Evolutionary conservation across 140 eudicot genomes (phyloP).

Genomic region (Bidens hawaiensis): DNA sequence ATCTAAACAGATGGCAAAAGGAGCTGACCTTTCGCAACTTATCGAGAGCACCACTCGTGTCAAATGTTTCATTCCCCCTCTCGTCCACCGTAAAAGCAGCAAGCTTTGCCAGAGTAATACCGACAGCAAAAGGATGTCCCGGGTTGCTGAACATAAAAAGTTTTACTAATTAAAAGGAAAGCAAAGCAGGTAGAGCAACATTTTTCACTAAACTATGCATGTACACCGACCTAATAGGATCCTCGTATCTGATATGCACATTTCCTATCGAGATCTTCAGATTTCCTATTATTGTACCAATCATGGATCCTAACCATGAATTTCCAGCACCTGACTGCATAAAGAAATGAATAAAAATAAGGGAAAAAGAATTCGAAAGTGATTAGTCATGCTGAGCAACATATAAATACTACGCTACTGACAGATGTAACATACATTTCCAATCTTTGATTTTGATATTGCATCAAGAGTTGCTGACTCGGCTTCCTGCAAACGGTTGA

Average conservation of each 20-base stretch:
- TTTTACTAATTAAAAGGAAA: neutral
- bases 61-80: constrained; percentile 95
- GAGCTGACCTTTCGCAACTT: constrained; percentile 76
- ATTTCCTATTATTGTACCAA: constrained; percentile 92
- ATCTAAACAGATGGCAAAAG: constrained; percentile 3
- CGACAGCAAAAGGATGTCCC: constrained; percentile 93
- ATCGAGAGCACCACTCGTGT: constrained; percentile 98
- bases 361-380: neutral
- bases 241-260: constrained; percentile 96
- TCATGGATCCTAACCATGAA: constrained; percentile 93
- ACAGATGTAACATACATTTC: constrained; percentile 49
- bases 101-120: constrained; percentile 91
- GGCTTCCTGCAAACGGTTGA: constrained; percentile 68
- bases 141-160: constrained; percentile 56
- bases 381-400: constrained; percentile 14
- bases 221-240: constrained; percentile 65
- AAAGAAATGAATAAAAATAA: constrained; percentile 4
- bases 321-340: constrained; percentile 70
- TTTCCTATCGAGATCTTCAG: constrained; percentile 96
- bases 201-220: constrained; percentile 2
- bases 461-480: constrained; percentile 97
- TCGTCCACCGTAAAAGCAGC: constrained; percentile 99
- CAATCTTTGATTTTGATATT: constrained; percentile 81
- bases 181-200: constrained; percentile 7
- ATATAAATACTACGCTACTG: constrained; percentile 1